These are phyloP conservation scores for Trapa bicornis DNA, from an alignment of 345 rosid species.

Conservation along the genomic window DNA sequence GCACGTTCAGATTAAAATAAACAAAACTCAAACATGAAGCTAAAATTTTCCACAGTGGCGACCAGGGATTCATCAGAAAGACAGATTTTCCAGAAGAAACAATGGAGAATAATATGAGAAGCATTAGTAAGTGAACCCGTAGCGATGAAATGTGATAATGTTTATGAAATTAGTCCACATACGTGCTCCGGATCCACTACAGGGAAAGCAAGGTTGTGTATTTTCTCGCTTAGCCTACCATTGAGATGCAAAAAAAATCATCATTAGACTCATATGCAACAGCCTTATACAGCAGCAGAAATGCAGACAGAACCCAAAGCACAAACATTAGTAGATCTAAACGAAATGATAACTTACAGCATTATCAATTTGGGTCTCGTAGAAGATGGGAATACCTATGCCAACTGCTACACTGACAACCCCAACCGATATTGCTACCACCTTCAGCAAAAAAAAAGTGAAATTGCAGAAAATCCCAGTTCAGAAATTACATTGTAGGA, in stretches of 20 bases:
- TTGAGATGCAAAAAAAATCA: background rate
- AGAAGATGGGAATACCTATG: conserved; percentile 74
- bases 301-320: background rate
- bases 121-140: background rate
- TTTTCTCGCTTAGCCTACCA: conserved; percentile 68
- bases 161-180: conserved; percentile 15
- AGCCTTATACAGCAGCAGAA: background rate
- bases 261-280: background rate
- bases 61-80: background rate
- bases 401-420: conserved; percentile 70
- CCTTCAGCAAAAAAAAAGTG: conserved; percentile 17
- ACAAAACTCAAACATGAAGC: background rate
- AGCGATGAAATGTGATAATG: background rate
- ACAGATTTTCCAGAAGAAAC: background rate
- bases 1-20: background rate
- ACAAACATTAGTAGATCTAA: background rate
- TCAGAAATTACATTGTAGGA: background rate
- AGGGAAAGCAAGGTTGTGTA: conserved; percentile 93
- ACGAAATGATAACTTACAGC: conserved; percentile 37
- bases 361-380: conserved; percentile 73
- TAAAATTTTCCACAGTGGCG: background rate
- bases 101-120: background rate
- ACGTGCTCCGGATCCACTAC: conserved; percentile 90
- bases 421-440: conserved; percentile 75
- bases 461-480: background rate